phyloP scores from a whole-genome alignment of 148 eudicot genomes.

The Gaultheria prostrata region DNA sequence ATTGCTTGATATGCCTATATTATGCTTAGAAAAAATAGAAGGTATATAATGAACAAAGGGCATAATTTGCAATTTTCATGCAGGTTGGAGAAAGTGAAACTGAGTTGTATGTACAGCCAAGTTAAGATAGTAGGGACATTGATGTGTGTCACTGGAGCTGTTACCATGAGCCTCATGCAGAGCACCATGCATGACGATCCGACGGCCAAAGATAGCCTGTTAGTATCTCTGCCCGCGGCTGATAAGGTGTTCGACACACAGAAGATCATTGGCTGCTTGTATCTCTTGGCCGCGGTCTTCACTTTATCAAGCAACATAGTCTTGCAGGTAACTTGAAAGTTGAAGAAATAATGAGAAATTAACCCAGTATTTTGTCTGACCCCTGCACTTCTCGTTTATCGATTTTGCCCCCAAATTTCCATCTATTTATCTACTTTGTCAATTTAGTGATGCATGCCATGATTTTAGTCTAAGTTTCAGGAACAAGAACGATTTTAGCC shows the following conservation, averaged over 20 bases:
- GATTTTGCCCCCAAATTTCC: not conserved
- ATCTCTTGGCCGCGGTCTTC: constrained; percentile 58
- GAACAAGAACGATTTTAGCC: no score
- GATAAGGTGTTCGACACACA: constrained; percentile 26
- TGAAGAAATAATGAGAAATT: not conserved
- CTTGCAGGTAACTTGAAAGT: constrained; percentile 41
- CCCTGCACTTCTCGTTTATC: not conserved
- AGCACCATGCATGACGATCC: constrained; percentile 11
- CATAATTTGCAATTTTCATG: not conserved
- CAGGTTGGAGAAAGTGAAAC: constrained; percentile 56
- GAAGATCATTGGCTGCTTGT: constrained; percentile 46
- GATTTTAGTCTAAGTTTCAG: no score
- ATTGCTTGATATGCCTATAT: no score
- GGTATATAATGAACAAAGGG: no score
- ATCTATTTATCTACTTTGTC: not conserved
- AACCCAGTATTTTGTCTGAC: not conserved
- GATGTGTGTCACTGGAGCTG: constrained; percentile 64
- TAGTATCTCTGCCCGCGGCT: not conserved
- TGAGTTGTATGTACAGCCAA: constrained; percentile 54
- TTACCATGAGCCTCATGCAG: constrained; percentile 62
- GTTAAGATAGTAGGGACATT: constrained; percentile 63
- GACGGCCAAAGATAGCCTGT: not conserved
- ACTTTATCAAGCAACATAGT: constrained; percentile 53
- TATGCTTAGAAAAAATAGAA: no score
- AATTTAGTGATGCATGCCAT: no score